Percentiles rank a stretch among this genome's conserved stretches.
Evolutionary conservation across 2,329 filamentous ascomycete species (phyloP).

Genomic region (Drechmeria coniospora): DNA sequence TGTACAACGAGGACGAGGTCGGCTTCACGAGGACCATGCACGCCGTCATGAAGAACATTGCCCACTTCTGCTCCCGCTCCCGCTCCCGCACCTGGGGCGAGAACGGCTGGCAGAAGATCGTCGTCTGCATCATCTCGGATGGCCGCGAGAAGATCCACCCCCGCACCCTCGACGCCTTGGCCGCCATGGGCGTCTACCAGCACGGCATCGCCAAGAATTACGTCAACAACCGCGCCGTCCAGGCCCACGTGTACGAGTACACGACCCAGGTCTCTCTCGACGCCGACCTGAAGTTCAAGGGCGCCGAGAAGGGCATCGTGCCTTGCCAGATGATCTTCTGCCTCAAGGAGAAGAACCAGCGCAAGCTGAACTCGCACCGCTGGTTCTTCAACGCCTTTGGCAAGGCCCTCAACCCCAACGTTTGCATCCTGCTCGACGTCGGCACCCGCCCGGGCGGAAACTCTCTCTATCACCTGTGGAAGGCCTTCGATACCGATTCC

Average conservation of each 20-base stretch:
- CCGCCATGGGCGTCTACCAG: constrained; percentile 95
- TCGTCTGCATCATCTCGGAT: constrained; percentile 92
- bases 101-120: constrained; percentile 96
- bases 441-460: constrained; percentile 81
- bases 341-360: constrained; percentile 91
- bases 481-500: constrained; percentile 94
- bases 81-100: constrained; percentile 96
- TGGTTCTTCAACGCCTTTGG: constrained; percentile 99
- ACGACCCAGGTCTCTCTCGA: constrained; percentile 96
- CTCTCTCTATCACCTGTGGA: constrained; percentile 96
- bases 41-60: constrained; percentile 95
- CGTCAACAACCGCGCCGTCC: constrained; percentile 90
- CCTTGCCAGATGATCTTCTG: constrained; percentile 98
- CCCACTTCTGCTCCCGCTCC: constrained; percentile 84
- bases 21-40: constrained; percentile 97
- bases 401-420: constrained; percentile 79
- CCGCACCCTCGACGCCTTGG: constrained; percentile 80
- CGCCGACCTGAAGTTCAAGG: constrained; percentile 93
- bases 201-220: constrained; percentile 97
- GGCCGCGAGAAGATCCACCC: constrained; percentile 83
- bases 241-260: constrained; percentile 96
- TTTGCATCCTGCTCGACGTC: constrained; percentile 93
- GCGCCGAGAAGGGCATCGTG: constrained; percentile 95
- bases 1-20: constrained; percentile 98
- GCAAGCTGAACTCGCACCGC: constrained; percentile 94